A percentile compares a stretch with the other conserved stretches of the same genome.
Evolutionary conservation across 345 rosid genomes (phyloP).

Genomic region (Bruguiera gymnorhiza): DNA sequence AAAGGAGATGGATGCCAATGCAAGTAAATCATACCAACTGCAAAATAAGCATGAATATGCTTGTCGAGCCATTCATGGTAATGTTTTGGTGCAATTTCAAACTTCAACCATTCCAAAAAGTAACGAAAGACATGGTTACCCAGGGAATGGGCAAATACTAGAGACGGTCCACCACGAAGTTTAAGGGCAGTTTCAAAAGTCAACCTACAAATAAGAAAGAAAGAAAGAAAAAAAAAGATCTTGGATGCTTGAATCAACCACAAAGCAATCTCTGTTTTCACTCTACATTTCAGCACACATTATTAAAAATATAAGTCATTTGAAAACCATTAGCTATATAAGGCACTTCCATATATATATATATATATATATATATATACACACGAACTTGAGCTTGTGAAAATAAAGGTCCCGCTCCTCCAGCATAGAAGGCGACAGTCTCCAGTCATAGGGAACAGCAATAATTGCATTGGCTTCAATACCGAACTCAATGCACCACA

Average conservation of each 20-base stretch:
- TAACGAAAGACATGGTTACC: conserved; percentile 94
- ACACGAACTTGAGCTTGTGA: conserved; percentile 88
- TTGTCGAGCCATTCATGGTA: conserved; percentile 85
- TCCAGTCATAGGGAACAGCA: conserved; percentile 98
- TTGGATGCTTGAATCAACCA: conserved; percentile 10
- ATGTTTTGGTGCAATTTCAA: conserved; percentile 95
- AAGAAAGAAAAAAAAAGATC: conserved; percentile 13
- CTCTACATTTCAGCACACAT: not conserved
- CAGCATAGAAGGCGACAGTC: conserved; percentile 86
- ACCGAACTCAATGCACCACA: conserved; percentile 98
- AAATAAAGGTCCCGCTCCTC: conserved; percentile 98
- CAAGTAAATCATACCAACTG: conserved; percentile 65
- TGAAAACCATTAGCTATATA: not conserved
- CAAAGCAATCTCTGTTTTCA: not conserved
- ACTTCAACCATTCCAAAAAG: conserved; percentile 96
- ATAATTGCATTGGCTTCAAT: conserved; percentile 89
- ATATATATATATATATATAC: not conserved
- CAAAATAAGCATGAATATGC: conserved; percentile 90
- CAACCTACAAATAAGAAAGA: conserved; percentile 45
- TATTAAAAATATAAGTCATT: not conserved
- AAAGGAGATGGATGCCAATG: conserved; percentile 10
- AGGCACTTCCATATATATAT: conserved; percentile 8
- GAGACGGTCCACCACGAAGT: conserved; percentile 88
- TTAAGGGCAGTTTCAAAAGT: conserved; percentile 93
- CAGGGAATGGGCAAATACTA: conserved; percentile 97